Evolutionary conservation across 163 green algal species (phyloP).

Genomic region (Chlorella variabilis): DNA sequence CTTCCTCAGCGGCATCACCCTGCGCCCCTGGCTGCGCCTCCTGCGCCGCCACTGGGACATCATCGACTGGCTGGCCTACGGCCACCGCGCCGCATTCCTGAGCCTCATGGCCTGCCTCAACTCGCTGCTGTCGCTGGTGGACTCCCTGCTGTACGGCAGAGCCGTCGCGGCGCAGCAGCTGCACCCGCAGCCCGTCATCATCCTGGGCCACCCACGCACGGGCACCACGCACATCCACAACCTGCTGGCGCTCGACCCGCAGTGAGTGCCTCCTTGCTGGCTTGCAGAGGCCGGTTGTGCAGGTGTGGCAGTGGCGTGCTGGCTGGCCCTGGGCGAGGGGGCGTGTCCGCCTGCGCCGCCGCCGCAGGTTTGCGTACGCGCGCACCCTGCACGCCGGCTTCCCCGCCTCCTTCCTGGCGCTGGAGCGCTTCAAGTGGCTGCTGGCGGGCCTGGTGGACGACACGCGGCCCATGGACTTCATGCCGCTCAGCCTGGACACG

Average conservation of each 20-base stretch:
- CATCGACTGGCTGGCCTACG: constrained; percentile 59
- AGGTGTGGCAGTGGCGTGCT: no score
- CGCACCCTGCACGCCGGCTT: constrained; percentile 73
- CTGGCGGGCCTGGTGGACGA: constrained; percentile 53
- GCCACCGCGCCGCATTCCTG: constrained; percentile 62
- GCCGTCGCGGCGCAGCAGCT: constrained; percentile 42
- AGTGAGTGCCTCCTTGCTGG: neutral
- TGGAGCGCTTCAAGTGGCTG: constrained; percentile 46
- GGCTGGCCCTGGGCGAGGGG: no score
- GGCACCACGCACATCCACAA: constrained; percentile 83
- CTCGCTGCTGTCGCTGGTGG: constrained; percentile 44
- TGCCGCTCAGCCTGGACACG: constrained; percentile 58
- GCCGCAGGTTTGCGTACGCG: constrained; percentile 56
- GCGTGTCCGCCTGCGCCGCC: neutral
- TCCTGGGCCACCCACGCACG: constrained; percentile 58
- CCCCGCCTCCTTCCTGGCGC: constrained; percentile 64
- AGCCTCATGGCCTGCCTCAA: constrained; percentile 57
- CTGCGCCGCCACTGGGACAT: constrained; percentile 34
- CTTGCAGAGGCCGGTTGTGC: neutral
- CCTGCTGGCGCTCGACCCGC: constrained; percentile 62
- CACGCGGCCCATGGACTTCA: constrained; percentile 77
- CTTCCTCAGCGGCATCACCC: constrained; percentile 52
- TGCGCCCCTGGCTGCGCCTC: constrained; percentile 46
- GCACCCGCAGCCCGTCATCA: constrained; percentile 57
- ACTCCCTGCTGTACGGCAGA: constrained; percentile 48